Conservation (phyloP, 1,284 basidiomycete species). For the Testicularia cyperi region DNA sequence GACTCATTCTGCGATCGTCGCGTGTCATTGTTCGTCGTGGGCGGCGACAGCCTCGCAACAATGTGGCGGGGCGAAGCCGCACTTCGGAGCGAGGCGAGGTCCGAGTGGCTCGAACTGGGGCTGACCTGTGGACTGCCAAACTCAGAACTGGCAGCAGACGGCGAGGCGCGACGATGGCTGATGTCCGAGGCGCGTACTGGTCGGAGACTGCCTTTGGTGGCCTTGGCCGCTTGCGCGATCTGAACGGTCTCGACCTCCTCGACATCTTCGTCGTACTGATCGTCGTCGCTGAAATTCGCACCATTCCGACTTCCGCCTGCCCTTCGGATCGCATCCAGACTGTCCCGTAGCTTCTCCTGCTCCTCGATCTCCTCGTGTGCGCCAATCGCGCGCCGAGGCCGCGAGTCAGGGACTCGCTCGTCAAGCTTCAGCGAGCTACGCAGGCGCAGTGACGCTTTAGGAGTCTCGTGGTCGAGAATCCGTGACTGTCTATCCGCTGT, state of each 20-base stretch:
- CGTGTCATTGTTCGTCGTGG: too few relatives aligned
- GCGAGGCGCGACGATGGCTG: conserved; percentile 12
- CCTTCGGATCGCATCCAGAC: too few relatives aligned
- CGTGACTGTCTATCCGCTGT: conserved; percentile 1
- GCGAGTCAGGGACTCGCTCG: neutral
- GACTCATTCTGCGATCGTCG: too few relatives aligned
- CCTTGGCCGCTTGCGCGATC: conserved; percentile 31
- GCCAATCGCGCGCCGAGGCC: neutral
- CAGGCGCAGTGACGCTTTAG: conserved; percentile 20
- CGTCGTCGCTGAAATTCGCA: neutral
- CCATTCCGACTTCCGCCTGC: too few relatives aligned
- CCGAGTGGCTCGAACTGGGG: conserved; percentile 9
- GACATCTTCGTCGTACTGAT: conserved; percentile 13
- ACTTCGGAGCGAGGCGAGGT: conserved; percentile 4
- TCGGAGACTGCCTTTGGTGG: conserved; percentile 15
- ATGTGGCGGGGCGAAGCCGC: too few relatives aligned
- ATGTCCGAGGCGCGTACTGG: conserved; percentile 23
- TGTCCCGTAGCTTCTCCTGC: conserved; percentile 17
- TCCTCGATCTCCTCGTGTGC: conserved; percentile 3
- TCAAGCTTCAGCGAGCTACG: conserved; percentile 1
- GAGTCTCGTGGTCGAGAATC: conserved; percentile 6
- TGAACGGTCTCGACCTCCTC: conserved; percentile 24
- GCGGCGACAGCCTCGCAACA: too few relatives aligned
- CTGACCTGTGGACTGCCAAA: conserved; percentile 12
- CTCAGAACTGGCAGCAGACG: conserved; percentile 11